Evolutionary conservation across 495 filamentous ascomycete species (phyloP).

Genomic region (Wilcoxina mikolae): DNA sequence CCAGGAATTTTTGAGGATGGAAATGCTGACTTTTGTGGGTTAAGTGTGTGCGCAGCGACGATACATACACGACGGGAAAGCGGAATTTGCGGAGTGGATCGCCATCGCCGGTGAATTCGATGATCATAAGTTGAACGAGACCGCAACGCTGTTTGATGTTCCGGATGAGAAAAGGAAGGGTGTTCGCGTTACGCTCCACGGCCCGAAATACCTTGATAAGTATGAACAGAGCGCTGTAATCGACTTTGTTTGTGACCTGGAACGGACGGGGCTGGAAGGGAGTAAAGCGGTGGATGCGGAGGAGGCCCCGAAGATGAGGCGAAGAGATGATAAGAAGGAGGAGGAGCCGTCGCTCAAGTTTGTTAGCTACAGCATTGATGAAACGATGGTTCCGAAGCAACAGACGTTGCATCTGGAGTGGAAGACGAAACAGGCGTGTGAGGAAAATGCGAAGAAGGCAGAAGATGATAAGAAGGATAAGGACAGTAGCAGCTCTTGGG

Average conservation of each 20-base stretch:
- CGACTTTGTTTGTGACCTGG: conserved; percentile 66
- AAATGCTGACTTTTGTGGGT: conserved; percentile 6
- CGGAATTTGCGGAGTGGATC: conserved; percentile 38
- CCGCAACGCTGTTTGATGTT: conserved; percentile 46
- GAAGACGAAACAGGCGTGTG: conserved; percentile 75
- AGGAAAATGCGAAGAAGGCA: conserved; percentile 33
- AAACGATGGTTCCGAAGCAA: conserved; percentile 9
- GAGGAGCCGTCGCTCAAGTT: conserved; percentile 18
- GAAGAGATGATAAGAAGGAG: conserved; percentile 28
- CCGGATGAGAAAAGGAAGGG: conserved; percentile 55
- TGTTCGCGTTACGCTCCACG: conserved; percentile 51
- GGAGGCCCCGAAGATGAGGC: conserved; percentile 20
- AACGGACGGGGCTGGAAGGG: conserved; percentile 55
- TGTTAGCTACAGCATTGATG: conserved; percentile 29
- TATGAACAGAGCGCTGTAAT: conserved; percentile 54
- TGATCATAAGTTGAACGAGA: conserved; percentile 42
- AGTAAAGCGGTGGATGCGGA: conserved; percentile 31
- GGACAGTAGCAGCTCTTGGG: conserved; percentile 46
- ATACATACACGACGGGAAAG: conserved; percentile 34
- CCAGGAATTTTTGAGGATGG: not conserved
- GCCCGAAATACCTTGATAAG: conserved; percentile 43
- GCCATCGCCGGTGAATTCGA: conserved; percentile 58
- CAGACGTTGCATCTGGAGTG: conserved; percentile 59
- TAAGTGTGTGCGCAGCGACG: conserved; percentile 71
- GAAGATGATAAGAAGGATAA: conserved; percentile 22